Percentiles rank a stretch among this genome's conserved stretches.
Evolutionary conservation across 2,329 filamentous ascomycete genomes (phyloP).

Genomic region (Aschersonia sp.): DNA sequence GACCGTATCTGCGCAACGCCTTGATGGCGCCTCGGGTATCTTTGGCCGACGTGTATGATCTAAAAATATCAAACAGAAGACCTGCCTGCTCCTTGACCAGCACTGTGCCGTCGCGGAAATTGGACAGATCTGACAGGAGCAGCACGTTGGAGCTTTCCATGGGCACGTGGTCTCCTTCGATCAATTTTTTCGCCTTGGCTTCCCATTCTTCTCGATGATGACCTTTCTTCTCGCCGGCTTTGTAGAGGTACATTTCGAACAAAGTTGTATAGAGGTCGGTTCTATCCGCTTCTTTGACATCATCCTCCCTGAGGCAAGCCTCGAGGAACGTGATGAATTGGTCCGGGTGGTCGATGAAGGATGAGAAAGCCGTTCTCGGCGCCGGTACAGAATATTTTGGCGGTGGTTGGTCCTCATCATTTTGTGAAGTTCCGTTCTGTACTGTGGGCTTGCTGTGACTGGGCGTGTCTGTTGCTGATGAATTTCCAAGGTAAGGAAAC

Average conservation of each 20-base stretch:
- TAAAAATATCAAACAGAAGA: conserved; percentile 87
- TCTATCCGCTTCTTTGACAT: conserved; percentile 59
- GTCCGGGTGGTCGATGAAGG: conserved; percentile 85
- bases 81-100: conserved; percentile 90
- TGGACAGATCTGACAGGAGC: conserved; percentile 77
- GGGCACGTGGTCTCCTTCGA: conserved; percentile 64
- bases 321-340: conserved; percentile 91
- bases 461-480: conserved; percentile 31
- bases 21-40: conserved; percentile 86
- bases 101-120: conserved; percentile 81
- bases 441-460: conserved; percentile 33
- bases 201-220: conserved; percentile 64
- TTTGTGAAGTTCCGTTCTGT: conserved; percentile 36
- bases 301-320: conserved; percentile 61
- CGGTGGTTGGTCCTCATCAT: conserved; percentile 28
- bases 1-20: conserved; percentile 81
- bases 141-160: conserved; percentile 95
- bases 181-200: conserved; percentile 74
- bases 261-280: conserved; percentile 85
- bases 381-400: conserved; percentile 64
- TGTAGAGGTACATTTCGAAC: conserved; percentile 96
- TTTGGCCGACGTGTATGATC: conserved; percentile 83
- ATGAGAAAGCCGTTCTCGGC: conserved; percentile 83
- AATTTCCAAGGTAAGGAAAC: conserved; percentile 68
- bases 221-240: conserved; percentile 62